Evolutionary conservation across 2,329 filamentous ascomycete species (phyloP).

Genomic region (Talaromyces islandicus): DNA sequence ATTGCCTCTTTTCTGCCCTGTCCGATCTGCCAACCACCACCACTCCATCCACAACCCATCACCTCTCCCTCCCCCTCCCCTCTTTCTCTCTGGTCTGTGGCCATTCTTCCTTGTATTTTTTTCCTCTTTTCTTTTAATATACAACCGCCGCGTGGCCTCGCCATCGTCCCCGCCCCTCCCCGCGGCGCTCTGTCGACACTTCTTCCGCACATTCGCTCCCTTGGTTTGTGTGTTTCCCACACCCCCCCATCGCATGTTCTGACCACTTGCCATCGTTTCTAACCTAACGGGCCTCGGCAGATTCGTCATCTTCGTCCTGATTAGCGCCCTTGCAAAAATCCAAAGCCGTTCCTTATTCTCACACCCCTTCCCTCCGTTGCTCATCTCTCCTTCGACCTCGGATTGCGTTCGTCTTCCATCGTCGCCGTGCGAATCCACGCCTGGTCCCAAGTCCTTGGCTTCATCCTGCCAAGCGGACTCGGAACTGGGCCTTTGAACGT

Average conservation of each 20-base stretch:
- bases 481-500: constrained; percentile 33
- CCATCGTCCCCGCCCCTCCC: constrained; percentile 9
- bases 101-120: neutral
- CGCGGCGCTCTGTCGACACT: constrained; percentile 1
- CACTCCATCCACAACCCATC: neutral
- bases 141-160: neutral
- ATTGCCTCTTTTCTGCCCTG: neutral
- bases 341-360: neutral
- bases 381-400: neutral
- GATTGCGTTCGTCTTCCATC: neutral
- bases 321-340: neutral
- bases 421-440: constrained; percentile 13
- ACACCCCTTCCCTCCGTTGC: neutral
- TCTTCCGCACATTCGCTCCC: neutral
- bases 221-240: neutral
- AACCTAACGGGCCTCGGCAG: neutral
- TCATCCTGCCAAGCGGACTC: constrained; percentile 44
- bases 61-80: constrained; percentile 9
- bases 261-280: neutral
- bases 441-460: constrained; percentile 42
- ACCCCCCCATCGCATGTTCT: neutral
- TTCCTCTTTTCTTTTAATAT: neutral
- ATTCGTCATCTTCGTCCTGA: neutral
- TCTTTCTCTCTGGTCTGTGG: constrained; percentile 12
- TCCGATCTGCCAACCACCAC: neutral